phyloP scores from a whole-genome alignment of 164 flowering plant species.

The Akebia trifoliata region DNA sequence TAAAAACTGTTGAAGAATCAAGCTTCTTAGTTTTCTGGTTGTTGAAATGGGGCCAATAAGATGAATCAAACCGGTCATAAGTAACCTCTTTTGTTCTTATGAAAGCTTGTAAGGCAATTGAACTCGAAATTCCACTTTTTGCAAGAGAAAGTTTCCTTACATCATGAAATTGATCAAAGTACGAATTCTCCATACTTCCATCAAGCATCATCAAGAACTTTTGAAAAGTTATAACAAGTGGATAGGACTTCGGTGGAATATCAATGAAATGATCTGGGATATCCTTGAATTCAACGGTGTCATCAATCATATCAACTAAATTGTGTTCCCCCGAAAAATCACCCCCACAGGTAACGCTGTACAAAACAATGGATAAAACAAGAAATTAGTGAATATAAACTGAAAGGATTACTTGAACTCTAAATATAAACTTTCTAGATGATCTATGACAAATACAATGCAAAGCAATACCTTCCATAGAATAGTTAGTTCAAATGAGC shows the following conservation, averaged over 20 bases:
- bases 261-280: slow-evolving; percentile 54
- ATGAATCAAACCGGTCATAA: slow-evolving; percentile 43
- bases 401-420: neutral
- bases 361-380: neutral
- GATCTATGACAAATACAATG: too few species aligned
- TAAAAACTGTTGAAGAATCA: slow-evolving; percentile 61
- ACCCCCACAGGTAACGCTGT: slow-evolving; percentile 44
- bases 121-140: slow-evolving; percentile 19
- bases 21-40: slow-evolving; percentile 40
- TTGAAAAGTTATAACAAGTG: slow-evolving; percentile 64
- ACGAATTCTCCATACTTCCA: slow-evolving; percentile 53
- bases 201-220: slow-evolving; percentile 86
- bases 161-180: slow-evolving; percentile 46
- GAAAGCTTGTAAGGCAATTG: slow-evolving; percentile 42
- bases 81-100: slow-evolving; percentile 49
- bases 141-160: slow-evolving; percentile 17
- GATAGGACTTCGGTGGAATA: slow-evolving; percentile 39
- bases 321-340: slow-evolving; percentile 15
- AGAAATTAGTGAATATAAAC: neutral
- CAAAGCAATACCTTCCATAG: too few species aligned
- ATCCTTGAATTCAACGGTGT: slow-evolving; percentile 32
- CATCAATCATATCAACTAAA: slow-evolving; percentile 33
- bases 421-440: neutral
- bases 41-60: slow-evolving; percentile 82
- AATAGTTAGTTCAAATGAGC: too few species aligned